Percentiles rank a stretch among this genome's conserved stretches.
These are phyloP conservation scores for Fonticula alba DNA, from an alignment of 78 protist genomes.

Conservation along the genomic window DNA sequence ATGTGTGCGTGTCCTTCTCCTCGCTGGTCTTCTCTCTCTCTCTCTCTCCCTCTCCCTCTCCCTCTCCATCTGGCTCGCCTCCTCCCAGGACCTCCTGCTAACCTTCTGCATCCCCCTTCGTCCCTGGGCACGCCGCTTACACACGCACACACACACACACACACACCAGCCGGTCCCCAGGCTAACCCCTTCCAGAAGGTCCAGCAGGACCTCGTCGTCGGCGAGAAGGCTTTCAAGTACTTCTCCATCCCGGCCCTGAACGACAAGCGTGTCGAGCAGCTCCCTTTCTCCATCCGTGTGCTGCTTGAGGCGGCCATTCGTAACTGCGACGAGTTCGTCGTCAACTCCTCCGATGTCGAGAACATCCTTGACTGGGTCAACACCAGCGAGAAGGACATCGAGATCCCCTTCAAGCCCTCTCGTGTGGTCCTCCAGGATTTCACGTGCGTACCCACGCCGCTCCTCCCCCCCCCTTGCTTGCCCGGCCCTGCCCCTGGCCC, in stretches of 20 bases:
- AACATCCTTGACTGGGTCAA: constrained; percentile 49
- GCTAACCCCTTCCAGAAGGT: neutral
- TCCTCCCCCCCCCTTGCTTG: neutral
- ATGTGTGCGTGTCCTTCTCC: too few species aligned
- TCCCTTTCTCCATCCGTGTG: constrained; percentile 64
- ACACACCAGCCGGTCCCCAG: too few species aligned
- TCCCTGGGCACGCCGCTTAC: neutral
- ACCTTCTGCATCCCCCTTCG: neutral
- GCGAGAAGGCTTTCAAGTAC: neutral
- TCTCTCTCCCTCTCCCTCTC: too few species aligned
- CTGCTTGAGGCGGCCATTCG: constrained; percentile 58
- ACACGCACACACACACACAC: too few species aligned
- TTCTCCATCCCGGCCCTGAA: constrained; percentile 6
- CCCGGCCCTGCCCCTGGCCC: neutral
- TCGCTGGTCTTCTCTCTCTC: too few species aligned
- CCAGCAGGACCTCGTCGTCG: neutral
- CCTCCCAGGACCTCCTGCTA: too few species aligned
- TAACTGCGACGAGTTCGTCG: constrained; percentile 49
- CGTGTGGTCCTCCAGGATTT: constrained; percentile 62
- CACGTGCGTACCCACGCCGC: constrained; percentile 1
- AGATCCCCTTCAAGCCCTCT: constrained; percentile 54
- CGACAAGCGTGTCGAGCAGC: neutral
- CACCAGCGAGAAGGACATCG: constrained; percentile 20
- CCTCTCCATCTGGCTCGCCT: too few species aligned
- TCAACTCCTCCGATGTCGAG: constrained; percentile 42